Conservation (phyloP, 2,329 filamentous ascomycete genomes). For the Phialophora macrospora region DNA sequence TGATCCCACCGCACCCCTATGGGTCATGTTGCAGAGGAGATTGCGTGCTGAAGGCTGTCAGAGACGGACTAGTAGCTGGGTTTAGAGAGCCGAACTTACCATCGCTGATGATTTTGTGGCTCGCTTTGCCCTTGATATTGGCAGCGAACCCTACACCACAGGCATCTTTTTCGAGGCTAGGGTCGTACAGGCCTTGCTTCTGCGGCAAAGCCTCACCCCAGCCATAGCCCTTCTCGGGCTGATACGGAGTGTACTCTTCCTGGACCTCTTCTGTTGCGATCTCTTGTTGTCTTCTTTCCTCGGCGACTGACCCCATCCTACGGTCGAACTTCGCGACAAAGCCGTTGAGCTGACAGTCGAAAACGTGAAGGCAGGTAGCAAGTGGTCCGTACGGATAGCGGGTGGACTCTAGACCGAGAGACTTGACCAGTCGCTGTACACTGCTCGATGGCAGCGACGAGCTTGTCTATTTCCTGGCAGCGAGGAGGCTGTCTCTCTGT, state of each 20-base stretch:
- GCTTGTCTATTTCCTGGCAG: conserved; percentile 19
- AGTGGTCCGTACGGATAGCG: conserved; percentile 5
- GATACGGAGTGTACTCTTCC: conserved; percentile 58
- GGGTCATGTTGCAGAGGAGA: conserved; percentile 99
- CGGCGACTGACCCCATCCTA: conserved; percentile 57
- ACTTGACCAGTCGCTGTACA: conserved; percentile 4
- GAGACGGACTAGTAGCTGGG: conserved; percentile 12
- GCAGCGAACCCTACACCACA: conserved; percentile 99
- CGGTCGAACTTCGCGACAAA: conserved; percentile 35
- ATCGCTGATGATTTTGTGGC: conserved; percentile 99
- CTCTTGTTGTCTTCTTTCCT: conserved; percentile 54
- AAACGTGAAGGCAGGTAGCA: neutral
- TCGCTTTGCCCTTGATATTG: conserved; percentile 95
- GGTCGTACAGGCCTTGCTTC: conserved; percentile 99
- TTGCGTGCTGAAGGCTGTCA: conserved; percentile 69
- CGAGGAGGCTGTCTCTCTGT: conserved; percentile 34
- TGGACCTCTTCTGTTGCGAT: conserved; percentile 53
- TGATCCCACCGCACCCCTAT: conserved; percentile 95
- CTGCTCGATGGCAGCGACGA: neutral
- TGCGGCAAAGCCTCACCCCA: conserved; percentile 95
- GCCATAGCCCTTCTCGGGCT: conserved; percentile 71
- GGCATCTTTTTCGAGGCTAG: conserved; percentile 95
- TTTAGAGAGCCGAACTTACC: conserved; percentile 60
- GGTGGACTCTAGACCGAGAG: neutral
- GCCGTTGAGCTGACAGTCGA: neutral